Evolutionary conservation across 148 eudicot species (phyloP).

Genomic region (Gaultheria prostrata): DNA sequence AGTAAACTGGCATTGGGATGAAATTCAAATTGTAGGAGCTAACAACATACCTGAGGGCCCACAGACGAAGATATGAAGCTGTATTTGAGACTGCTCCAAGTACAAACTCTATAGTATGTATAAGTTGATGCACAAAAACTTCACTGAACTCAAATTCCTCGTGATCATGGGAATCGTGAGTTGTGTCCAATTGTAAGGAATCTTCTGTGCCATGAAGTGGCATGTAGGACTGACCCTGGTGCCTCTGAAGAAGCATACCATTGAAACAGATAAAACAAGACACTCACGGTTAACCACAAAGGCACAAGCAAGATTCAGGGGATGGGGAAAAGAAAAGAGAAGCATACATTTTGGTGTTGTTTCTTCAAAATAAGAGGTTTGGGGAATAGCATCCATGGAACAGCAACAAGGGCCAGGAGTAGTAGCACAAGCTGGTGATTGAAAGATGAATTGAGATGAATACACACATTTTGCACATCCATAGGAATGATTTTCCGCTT

Average conservation of each 20-base stretch:
- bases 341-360: conserved; percentile 70
- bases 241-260: conserved; percentile 57
- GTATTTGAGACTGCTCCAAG: conserved; percentile 99
- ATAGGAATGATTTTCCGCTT: background rate
- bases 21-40: background rate
- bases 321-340: background rate
- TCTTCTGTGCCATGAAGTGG: conserved; percentile 63
- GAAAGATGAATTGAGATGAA: background rate
- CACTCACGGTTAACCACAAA: background rate
- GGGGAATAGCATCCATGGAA: conserved; percentile 98
- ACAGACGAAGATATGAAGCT: conserved; percentile 94
- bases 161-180: conserved; percentile 67
- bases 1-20: background rate
- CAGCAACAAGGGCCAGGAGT: conserved; percentile 77
- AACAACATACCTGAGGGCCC: conserved; percentile 84
- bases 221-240: conserved; percentile 68
- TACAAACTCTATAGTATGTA: conserved; percentile 94
- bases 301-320: background rate
- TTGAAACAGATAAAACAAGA: background rate
- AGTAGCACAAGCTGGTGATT: conserved; percentile 64
- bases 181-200: conserved; percentile 55
- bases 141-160: conserved; percentile 97
- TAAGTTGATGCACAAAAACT: conserved; percentile 91
- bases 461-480: background rate
- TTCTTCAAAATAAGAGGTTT: conserved; percentile 84